Percentiles rank a stretch among this genome's conserved stretches.
These are phyloP conservation scores for Aspergillus sp. DNA, from an alignment of 2,329 filamentous ascomycete genomes.

Conservation along the genomic window DNA sequence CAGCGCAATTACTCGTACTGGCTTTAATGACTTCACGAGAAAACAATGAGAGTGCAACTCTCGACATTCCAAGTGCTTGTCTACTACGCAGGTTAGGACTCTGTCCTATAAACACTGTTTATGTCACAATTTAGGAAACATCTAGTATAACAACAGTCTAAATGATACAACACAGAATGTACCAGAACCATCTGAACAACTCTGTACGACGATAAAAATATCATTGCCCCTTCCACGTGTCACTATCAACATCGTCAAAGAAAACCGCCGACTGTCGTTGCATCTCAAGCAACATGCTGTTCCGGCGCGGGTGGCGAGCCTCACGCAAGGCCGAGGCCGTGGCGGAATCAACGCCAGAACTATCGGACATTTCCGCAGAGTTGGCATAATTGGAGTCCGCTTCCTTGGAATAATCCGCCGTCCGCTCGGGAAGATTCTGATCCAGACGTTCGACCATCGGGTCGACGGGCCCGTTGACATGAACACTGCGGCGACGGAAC, in stretches of 20 bases:
- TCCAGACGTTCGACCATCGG: constrained; percentile 24
- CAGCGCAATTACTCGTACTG: too few species aligned
- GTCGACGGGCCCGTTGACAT: constrained; percentile 13
- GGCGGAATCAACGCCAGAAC: constrained; percentile 20
- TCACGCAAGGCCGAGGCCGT: constrained; percentile 20
- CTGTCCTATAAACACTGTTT: too few species aligned
- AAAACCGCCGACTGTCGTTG: constrained; percentile 47
- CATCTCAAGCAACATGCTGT: constrained; percentile 43
- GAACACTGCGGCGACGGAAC: constrained; percentile 27
- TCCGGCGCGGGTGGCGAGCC: constrained; percentile 4
- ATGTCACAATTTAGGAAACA: too few species aligned
- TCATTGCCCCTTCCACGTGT: constrained; percentile 3
- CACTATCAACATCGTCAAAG: constrained; percentile 39
- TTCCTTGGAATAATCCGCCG: constrained; percentile 17
- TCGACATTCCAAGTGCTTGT: too few species aligned
- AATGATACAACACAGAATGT: too few species aligned
- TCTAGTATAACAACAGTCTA: too few species aligned
- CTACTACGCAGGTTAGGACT: too few species aligned
- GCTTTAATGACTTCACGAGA: too few species aligned
- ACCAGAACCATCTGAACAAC: too few species aligned
- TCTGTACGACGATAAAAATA: too few species aligned
- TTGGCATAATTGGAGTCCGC: constrained; percentile 8
- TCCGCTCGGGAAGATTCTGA: constrained; percentile 25
- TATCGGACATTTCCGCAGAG: constrained; percentile 17
- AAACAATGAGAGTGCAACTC: too few species aligned